Percentiles rank a stretch among this genome's conserved stretches.
Evolutionary conservation across 768 basidiomycete species (phyloP).

Genomic region (Grammothele lineata): DNA sequence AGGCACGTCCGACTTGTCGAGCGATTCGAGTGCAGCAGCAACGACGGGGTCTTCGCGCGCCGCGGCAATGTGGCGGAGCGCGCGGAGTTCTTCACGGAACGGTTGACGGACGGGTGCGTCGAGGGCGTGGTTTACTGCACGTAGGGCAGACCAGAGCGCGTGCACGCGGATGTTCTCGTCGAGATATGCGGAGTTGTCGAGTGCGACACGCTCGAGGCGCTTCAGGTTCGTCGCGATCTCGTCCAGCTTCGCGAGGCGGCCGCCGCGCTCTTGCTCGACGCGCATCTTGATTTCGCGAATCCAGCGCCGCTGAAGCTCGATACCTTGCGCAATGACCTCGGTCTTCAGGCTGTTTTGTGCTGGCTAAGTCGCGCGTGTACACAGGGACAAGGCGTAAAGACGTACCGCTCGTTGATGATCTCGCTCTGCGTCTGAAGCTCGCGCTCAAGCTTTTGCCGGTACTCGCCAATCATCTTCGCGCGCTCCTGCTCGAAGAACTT

Average conservation of each 20-base stretch:
- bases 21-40: conserved; percentile 58
- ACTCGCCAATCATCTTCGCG: conserved; percentile 63
- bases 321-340: conserved; percentile 93
- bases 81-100: conserved; percentile 87
- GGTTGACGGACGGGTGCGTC: conserved; percentile 66
- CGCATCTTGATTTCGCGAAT: conserved; percentile 93
- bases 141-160: conserved; percentile 88
- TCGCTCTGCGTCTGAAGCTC: conserved; percentile 88
- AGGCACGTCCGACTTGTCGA: conserved; percentile 69
- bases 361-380: neutral
- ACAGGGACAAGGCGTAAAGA: neutral
- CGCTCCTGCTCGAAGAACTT: conserved; percentile 79
- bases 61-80: conserved; percentile 68
- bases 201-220: conserved; percentile 83
- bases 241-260: conserved; percentile 90
- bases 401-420: conserved; percentile 90
- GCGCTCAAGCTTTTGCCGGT: conserved; percentile 79
- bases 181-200: conserved; percentile 87
- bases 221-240: conserved; percentile 88
- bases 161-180: conserved; percentile 93
- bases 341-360: conserved; percentile 86
- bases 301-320: conserved; percentile 96
- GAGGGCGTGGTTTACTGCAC: conserved; percentile 66
- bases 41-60: conserved; percentile 70
- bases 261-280: conserved; percentile 95